A percentile compares a stretch with the other conserved stretches of the same genome.
phyloP scores from a whole-genome alignment of 169 alveolate species.

The Perkinsus chesapeaki region DNA sequence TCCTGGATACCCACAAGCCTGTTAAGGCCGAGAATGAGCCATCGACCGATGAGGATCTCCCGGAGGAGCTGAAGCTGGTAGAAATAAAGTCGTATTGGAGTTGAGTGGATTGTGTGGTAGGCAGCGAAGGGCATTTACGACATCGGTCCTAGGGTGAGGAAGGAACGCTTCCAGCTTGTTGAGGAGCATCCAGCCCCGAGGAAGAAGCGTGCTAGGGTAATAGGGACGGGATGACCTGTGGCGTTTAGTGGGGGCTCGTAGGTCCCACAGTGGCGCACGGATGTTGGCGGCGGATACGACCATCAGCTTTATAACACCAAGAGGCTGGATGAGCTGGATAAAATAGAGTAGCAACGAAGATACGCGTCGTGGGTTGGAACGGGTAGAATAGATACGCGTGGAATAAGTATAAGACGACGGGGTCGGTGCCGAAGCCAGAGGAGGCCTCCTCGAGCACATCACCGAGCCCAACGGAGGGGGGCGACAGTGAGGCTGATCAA shows the following conservation, averaged over 20 bases:
- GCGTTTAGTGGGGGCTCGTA: background rate
- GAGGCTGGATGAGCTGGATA: slow-evolving; percentile 33
- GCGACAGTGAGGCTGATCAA: background rate
- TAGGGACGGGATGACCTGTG: background rate
- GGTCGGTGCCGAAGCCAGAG: background rate
- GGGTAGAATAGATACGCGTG: background rate
- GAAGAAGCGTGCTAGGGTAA: background rate
- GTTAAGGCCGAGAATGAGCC: background rate
- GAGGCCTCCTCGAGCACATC: background rate
- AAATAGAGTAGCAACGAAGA: slow-evolving; percentile 2
- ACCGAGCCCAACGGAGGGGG: background rate
- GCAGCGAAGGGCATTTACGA: background rate
- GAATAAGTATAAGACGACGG: background rate
- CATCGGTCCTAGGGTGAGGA: background rate
- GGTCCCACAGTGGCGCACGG: slow-evolving; percentile 77
- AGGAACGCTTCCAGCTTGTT: background rate
- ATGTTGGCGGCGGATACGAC: slow-evolving; percentile 79
- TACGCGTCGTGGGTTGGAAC: background rate
- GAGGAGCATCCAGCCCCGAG: background rate
- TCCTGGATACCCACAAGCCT: background rate
- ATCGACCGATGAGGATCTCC: background rate
- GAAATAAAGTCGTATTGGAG: background rate
- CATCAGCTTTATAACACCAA: slow-evolving; percentile 70
- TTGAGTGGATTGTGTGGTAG: background rate
- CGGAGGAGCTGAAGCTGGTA: background rate